Percentiles rank a stretch among this genome's conserved stretches.
Conservation (phyloP, 2,329 filamentous ascomycete genomes). For the Verticillium klebahnii region DNA sequence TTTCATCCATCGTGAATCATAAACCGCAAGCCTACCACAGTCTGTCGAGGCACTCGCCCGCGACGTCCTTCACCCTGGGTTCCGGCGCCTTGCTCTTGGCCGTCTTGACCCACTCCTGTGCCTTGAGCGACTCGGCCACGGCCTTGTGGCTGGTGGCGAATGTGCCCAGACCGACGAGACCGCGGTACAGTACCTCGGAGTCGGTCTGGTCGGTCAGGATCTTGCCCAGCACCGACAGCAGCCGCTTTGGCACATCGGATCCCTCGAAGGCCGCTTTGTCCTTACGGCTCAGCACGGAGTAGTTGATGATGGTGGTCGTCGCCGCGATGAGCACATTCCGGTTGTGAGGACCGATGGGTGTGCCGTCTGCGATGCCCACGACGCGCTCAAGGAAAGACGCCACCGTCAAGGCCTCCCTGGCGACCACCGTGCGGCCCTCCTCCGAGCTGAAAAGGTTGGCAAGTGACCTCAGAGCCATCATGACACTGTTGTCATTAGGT, state of each 20-base stretch:
- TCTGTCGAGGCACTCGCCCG: constrained; percentile 39
- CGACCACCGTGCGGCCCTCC: constrained; percentile 63
- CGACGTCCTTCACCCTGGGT: constrained; percentile 40
- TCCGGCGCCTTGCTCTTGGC: constrained; percentile 41
- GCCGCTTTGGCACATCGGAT: constrained; percentile 40
- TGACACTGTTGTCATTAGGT: constrained; percentile 72
- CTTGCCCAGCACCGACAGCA: constrained; percentile 58
- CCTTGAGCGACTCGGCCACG: constrained; percentile 36
- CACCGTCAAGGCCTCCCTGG: constrained; percentile 53
- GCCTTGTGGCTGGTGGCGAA: constrained; percentile 54
- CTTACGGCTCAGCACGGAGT: constrained; percentile 63
- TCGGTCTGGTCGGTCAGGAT: constrained; percentile 67
- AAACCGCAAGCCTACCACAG: constrained; percentile 11
- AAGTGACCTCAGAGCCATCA: constrained; percentile 79
- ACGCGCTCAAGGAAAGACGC: constrained; percentile 61
- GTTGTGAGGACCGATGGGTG: constrained; percentile 53
- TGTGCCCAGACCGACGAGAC: constrained; percentile 79
- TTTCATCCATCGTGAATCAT: not conserved
- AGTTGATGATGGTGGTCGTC: constrained; percentile 80
- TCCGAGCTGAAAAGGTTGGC: constrained; percentile 78
- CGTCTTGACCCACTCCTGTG: constrained; percentile 33
- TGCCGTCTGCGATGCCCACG: constrained; percentile 42
- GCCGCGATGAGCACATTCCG: constrained; percentile 79
- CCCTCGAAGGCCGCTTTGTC: constrained; percentile 31
- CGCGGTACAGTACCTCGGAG: constrained; percentile 77